These are phyloP conservation scores for Ophiocordyceps polyrhachis-furcata DNA, from an alignment of 2,329 filamentous ascomycete genomes.

Conservation along the genomic window DNA sequence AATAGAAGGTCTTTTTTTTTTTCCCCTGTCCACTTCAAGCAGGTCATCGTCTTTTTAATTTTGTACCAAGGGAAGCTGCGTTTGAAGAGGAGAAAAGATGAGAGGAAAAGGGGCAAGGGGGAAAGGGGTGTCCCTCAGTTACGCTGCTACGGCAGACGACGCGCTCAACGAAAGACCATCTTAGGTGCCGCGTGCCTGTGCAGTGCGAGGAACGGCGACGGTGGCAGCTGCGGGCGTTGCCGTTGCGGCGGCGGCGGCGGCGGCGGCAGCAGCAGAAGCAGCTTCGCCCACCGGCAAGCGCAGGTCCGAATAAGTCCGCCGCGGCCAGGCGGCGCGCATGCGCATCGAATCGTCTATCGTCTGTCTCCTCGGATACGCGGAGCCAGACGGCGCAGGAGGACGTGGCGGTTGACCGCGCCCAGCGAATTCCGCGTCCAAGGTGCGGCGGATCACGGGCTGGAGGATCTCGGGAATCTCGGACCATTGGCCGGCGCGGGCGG, in stretches of 20 bases:
- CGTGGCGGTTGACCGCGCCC: slow-evolving; percentile 1
- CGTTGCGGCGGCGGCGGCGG: no score
- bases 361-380: background rate
- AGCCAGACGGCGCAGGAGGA: background rate
- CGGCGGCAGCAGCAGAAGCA: slow-evolving; percentile 3
- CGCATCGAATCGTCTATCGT: background rate
- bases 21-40: no score
- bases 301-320: slow-evolving; percentile 15
- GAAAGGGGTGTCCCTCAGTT: background rate
- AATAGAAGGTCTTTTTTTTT: no score
- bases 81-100: background rate
- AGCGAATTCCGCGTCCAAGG: slow-evolving; percentile 20
- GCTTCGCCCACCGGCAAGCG: slow-evolving; percentile 21
- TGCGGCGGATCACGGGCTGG: slow-evolving; percentile 30
- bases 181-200: slow-evolving; percentile 5
- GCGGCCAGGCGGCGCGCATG: slow-evolving; percentile 1
- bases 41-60: background rate
- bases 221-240: no score
- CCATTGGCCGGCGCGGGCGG: slow-evolving; percentile 38
- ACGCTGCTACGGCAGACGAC: background rate
- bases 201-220: slow-evolving; percentile 3
- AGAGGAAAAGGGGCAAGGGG: background rate
- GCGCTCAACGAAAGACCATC: background rate
- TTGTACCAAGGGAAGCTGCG: background rate
- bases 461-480: slow-evolving; percentile 36